Base-by-base conservation (phyloP, 345 rosid genomes). In the Eucalyptus cladocalyx region DNA sequence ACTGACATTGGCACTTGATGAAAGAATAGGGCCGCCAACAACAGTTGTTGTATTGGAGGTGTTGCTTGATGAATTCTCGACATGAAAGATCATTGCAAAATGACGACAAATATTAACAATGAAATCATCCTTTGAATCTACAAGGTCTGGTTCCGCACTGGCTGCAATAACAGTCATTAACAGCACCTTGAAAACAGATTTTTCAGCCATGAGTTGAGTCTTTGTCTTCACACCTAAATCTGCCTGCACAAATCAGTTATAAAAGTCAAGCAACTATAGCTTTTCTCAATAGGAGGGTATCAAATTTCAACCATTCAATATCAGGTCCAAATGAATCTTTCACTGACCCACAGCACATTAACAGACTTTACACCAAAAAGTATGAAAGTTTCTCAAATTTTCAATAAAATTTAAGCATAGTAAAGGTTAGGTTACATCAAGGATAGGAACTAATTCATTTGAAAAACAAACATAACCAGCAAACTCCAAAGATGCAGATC, bases 211-310 rank as follows among this genome's bases (percentile, higher is more conserved):
- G 88, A 98, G 97, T 91, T 98, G 99, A 88, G 99, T 97, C 96
- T 98, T 98, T 37, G 99, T 98, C 96, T 98, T 98, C 88, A 98
- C 99, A 89, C 99, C 99, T 87, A 97, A 92, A 90, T 98, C 99
- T 87, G 96, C 97, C 99, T 98, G 97, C 92, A 88, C 16, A 13
- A 76, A 76, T 76, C 83, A 76, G 47, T 37, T 76, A 76, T 21
- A 21, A 37, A 76, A 7, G 47, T 76, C 47, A 76, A 76, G 47
- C 83, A 76, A 24, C 16, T 21, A 37, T 37, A 72, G 81, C 43
- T 18, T 72, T 19, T 34, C 81, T 72, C 81, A 72, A 72, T 72
- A 72, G 83, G 42, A 72, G 16, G 45, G 45, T 37, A 72, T 37
- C 45, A 72, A 72, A 19, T 72, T 72, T 19, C 26, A 72, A 37